Evolutionary conservation across 176 grass and related monocot genomes (phyloP), one percentile per base, ranked within the genome.

Genomic region (Carex myosuroides): DNA sequence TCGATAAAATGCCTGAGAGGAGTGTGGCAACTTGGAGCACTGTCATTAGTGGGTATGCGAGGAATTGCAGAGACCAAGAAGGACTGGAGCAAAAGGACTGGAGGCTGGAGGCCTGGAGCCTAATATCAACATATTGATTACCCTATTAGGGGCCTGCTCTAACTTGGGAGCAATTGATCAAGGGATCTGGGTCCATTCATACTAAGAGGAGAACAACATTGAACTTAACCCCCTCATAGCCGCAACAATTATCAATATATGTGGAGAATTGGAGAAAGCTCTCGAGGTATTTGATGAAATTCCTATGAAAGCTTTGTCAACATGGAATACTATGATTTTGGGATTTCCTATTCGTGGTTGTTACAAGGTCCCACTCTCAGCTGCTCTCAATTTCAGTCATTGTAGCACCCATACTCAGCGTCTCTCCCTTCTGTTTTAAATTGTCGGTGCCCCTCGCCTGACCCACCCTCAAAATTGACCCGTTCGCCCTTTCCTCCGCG

Each of bases 281-380:
- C 83, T 89, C 12, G 21, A 88, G 80, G 85, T 94, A 81, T 94
- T 97, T 82, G 87, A 91, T 29, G 0, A 77, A 35, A 17, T 89
- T 76, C 79, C 3, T 75, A 0, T 57, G 75, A 87, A 88, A 80
- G 83, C 84, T 94, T 60, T 60, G 5, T 88, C 90, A 3, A 90
- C 90, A 0, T 97, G 90, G 92, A 97, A 90, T 86, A 77, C 89
- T 69, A 87, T 97, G 85, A 92, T 97, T 88, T 86, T 80, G 9
- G 94, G 94, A 42, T 74, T 91, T 0, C 92, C 88, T 9, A 82
- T 79, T 61, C 90, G 94, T 26, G 92, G 92, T 48, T 79, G 33
- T 42, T 94, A 59, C 13, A n/a, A n/a, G n/a, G n/a, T n/a, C n/a
- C n/a, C n/a, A n/a, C n/a, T n/a, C n/a, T n/a, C n/a, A n/a, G n/a